These are phyloP conservation scores for Silene uniflora DNA, from an alignment of 148 eudicot genomes.

Conservation along the genomic window DNA sequence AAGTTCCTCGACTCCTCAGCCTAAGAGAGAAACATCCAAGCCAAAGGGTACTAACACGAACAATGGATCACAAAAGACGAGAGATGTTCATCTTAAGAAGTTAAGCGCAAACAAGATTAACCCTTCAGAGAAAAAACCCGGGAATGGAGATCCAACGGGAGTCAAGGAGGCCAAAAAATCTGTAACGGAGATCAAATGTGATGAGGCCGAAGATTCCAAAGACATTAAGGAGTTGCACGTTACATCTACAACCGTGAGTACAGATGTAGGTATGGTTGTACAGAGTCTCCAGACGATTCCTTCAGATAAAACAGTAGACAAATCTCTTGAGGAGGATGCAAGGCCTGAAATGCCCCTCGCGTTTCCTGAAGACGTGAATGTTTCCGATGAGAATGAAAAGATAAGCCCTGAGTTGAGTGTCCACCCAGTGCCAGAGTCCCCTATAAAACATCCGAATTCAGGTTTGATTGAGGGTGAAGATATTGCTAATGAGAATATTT, in stretches of 20 bases:
- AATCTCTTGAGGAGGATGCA: too few relatives aligned
- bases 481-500: conserved; percentile 14
- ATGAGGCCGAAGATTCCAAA: conserved; percentile 25
- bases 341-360: conserved; percentile 19
- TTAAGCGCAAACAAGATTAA: conserved; percentile 25
- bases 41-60: conserved; percentile 19
- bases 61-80: neutral
- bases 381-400: conserved; percentile 24
- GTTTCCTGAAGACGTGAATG: conserved; percentile 16
- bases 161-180: conserved; percentile 19
- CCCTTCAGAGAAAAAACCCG: conserved; percentile 32
- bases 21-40: conserved; percentile 37
- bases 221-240: conserved; percentile 42
- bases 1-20: conserved; percentile 34
- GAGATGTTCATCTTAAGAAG: conserved; percentile 26
- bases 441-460: conserved; percentile 22
- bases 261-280: conserved; percentile 21
- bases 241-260: conserved; percentile 36
- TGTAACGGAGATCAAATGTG: neutral
- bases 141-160: conserved; percentile 19
- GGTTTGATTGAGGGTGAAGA: conserved; percentile 19
- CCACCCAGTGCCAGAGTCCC: conserved; percentile 31
- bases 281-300: neutral
- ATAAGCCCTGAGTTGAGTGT: conserved; percentile 17
- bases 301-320: conserved; percentile 24